Evolutionary conservation across 2,329 filamentous ascomycete species (phyloP).

Genomic region (Colletotrichum liaoningense): DNA sequence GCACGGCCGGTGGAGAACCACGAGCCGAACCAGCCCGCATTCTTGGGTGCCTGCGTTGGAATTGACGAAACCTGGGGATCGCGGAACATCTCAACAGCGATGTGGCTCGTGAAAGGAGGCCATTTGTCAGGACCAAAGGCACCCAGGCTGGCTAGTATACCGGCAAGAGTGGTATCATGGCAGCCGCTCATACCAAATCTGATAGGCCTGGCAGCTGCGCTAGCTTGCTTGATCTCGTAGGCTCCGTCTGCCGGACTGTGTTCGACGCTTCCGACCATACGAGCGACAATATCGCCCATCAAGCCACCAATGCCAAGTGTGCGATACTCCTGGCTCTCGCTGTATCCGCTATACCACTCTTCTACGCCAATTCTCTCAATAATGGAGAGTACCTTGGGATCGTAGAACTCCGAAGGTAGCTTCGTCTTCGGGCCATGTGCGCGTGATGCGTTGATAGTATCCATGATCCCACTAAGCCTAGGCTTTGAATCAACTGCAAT

Average conservation of each 20-base stretch:
- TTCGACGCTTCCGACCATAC: conserved; percentile 78
- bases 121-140: conserved; percentile 79
- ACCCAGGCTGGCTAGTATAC: conserved; percentile 80
- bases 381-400: conserved; percentile 74
- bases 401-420: conserved; percentile 89
- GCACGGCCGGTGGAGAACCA: conserved; percentile 42
- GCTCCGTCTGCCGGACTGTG: conserved; percentile 64
- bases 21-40: conserved; percentile 46
- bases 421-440: conserved; percentile 85
- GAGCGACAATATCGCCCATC: conserved; percentile 83
- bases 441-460: conserved; percentile 89
- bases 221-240: conserved; percentile 57
- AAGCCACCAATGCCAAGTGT: conserved; percentile 86
- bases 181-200: conserved; percentile 87
- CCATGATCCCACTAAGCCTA: conserved; percentile 89
- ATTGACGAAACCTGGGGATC: conserved; percentile 49
- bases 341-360: conserved; percentile 93
- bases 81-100: conserved; percentile 91
- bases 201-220: conserved; percentile 57
- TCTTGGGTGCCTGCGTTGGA: conserved; percentile 38
- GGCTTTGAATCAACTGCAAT: conserved; percentile 89
- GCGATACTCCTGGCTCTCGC: conserved; percentile 88
- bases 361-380: conserved; percentile 83
- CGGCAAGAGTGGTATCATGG: conserved; percentile 93
- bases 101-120: conserved; percentile 93